phyloP scores from a whole-genome alignment of 345 rosid species.

The Eucalyptus pauciflora region DNA sequence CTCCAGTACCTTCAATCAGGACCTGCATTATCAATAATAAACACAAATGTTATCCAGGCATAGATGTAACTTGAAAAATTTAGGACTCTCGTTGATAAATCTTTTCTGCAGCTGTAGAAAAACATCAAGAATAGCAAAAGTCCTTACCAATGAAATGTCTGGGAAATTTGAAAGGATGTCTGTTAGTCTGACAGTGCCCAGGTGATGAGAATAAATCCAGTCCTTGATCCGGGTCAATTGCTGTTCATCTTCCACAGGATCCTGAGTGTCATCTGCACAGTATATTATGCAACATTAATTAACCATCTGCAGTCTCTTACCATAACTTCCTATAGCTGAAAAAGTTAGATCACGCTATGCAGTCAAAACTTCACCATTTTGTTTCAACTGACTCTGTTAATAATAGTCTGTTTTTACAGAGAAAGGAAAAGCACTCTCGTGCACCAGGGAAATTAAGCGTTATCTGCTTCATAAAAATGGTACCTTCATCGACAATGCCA shows the following conservation, averaged over 20 bases:
- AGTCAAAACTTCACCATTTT: not conserved
- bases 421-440: not conserved
- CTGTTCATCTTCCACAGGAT: conserved; percentile 71
- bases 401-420: not conserved
- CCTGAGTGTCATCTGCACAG: conserved; percentile 64
- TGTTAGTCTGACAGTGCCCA: conserved; percentile 43
- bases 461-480: not conserved
- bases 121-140: not conserved
- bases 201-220: conserved; percentile 52
- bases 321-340: not conserved
- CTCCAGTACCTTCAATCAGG: conserved; percentile 60
- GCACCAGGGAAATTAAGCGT: not conserved
- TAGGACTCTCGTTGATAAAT: not conserved
- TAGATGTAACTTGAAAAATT: not conserved
- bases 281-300: not conserved
- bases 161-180: conserved; percentile 78
- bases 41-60: not conserved
- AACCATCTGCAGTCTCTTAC: not conserved
- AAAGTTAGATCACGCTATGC: not conserved
- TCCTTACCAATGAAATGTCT: conserved; percentile 66
- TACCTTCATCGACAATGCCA: conserved; percentile 64
- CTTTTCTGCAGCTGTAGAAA: not conserved
- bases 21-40: conserved; percentile 30
- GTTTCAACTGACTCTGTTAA: not conserved
- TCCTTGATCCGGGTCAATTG: conserved; percentile 71